Base-by-base conservation (phyloP, 805 yeast genomes). In the Candida golubevii region DNA sequence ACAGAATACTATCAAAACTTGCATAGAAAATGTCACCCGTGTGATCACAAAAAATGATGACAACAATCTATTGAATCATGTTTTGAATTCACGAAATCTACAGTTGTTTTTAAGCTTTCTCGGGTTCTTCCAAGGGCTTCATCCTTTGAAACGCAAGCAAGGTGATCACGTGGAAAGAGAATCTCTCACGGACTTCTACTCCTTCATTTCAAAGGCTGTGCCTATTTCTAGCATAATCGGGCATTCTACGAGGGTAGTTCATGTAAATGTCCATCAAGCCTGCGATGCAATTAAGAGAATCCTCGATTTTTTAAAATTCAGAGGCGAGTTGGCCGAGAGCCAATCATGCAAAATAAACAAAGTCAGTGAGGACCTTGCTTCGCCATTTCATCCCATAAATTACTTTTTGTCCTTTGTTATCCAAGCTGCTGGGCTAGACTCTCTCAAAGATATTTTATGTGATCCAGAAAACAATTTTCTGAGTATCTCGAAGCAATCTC, bases 91-190 rank as follows among this genome's bases (percentile, higher is more conserved):
- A n/a, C 60, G 64, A 18, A 70, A 66, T 41, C 57, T 82, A 35
- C 57, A 65, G 8, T 59, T 74, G 30, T 43, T 80, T 1, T 58
- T 78, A 2, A 58, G 73, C 9, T 64, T 81, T n/a, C 65, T 81
- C 26, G 70, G 75, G 42, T 58, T 69, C 13, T 83, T 80, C 57
- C 85, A 83, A 54, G 80, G 82, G 23, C 75, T 76, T 33, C 78
- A 78, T 71, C 68, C 74, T 26, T 62, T 83, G 27, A 68, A 60
- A 44, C 71, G 88, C 46, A 82, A 81, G 49, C 69, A 70, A 36
- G 91, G 88, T 9, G 83, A 80, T 7, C 91, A 85, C 63, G 86
- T 83, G 28, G 77, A 77, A 44, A 70, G 69, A 41, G 88, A 84
- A 54, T 68, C 70, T 34, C 66, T 66, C 27, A 18, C 45, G 7